These are phyloP conservation scores for Kodamaea hsintzibuensis DNA, from an alignment of 805 yeast genomes.

Conservation along the genomic window DNA sequence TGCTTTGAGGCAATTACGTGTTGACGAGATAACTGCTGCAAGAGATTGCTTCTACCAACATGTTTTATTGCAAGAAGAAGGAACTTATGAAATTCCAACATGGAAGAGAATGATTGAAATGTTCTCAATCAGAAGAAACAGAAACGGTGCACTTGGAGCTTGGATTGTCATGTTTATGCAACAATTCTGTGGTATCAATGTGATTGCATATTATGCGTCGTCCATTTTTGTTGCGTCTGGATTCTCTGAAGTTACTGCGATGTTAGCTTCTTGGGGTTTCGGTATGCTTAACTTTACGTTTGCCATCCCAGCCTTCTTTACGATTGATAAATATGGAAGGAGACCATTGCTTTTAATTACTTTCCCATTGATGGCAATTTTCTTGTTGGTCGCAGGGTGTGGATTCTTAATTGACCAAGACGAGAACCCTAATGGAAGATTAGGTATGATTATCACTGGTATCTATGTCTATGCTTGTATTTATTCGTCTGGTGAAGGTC, in stretches of 20 bases:
- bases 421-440: slow-evolving; percentile 46
- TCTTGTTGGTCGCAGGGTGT: slow-evolving; percentile 63
- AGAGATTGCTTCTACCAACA: slow-evolving; percentile 63
- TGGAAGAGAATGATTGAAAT: slow-evolving; percentile 53
- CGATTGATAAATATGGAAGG: slow-evolving; percentile 79
- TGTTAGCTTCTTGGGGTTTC: slow-evolving; percentile 83
- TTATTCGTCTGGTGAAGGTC: slow-evolving; percentile 86
- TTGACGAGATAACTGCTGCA: slow-evolving; percentile 55
- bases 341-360: slow-evolving; percentile 57
- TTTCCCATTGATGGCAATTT: slow-evolving; percentile 63
- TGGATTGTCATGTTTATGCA: slow-evolving; percentile 87
- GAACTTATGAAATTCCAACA: slow-evolving; percentile 48
- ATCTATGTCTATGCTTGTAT: slow-evolving; percentile 71
- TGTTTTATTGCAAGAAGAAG: slow-evolving; percentile 61
- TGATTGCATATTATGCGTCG: slow-evolving; percentile 83
- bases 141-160: slow-evolving; percentile 80
- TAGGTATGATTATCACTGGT: slow-evolving; percentile 71
- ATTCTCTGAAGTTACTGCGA: slow-evolving; percentile 58
- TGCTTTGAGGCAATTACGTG: slow-evolving; percentile 49
- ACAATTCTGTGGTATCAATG: slow-evolving; percentile 89
- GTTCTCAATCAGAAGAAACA: slow-evolving; percentile 73
- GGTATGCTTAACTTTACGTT: slow-evolving; percentile 79
- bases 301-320: slow-evolving; percentile 80
- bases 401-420: slow-evolving; percentile 67
- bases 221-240: slow-evolving; percentile 71